phyloP scores from a whole-genome alignment of 2,329 filamentous ascomycete genomes.

The Fusarium buharicum region DNA sequence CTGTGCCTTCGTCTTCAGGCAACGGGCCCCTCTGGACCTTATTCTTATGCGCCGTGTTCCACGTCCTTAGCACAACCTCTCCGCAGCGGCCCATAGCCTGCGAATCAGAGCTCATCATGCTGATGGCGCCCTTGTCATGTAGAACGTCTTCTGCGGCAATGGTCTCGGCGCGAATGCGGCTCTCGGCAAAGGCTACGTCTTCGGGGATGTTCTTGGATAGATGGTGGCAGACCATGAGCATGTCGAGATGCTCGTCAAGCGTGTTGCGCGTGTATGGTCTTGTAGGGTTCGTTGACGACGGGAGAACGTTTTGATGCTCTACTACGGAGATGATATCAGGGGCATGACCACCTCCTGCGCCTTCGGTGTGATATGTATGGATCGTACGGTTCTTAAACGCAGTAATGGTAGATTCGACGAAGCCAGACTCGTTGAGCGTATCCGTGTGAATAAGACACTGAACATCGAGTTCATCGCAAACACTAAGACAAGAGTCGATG shows the following conservation, averaged over 20 bases:
- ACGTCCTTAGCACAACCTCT: conserved; percentile 91
- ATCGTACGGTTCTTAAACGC: conserved; percentile 88
- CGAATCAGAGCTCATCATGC: conserved; percentile 96
- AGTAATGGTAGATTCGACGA: conserved; percentile 89
- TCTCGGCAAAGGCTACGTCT: conserved; percentile 95
- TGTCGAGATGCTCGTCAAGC: conserved; percentile 94
- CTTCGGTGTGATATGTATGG: conserved; percentile 97
- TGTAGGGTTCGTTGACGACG: conserved; percentile 91
- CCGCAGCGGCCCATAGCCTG: conserved; percentile 98
- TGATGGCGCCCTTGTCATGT: conserved; percentile 93
- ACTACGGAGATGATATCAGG: conserved; percentile 97
- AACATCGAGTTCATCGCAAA: conserved; percentile 91
- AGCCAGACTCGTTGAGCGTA: conserved; percentile 96
- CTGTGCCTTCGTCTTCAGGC: conserved; percentile 80
- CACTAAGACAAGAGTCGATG: conserved; percentile 84
- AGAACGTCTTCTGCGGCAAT: conserved; percentile 97
- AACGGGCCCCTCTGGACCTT: conserved; percentile 83
- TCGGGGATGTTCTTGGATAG: conserved; percentile 92
- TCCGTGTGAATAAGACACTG: conserved; percentile 97
- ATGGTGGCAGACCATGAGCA: conserved; percentile 99
- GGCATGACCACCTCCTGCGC: conserved; percentile 92
- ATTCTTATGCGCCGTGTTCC: conserved; percentile 98
- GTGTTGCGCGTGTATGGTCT: conserved; percentile 92
- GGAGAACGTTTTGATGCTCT: conserved; percentile 87
- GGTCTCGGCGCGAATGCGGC: conserved; percentile 92